Conservation (phyloP, 2,329 filamentous ascomycete genomes). For the Dryadomyces quercivorus region DNA sequence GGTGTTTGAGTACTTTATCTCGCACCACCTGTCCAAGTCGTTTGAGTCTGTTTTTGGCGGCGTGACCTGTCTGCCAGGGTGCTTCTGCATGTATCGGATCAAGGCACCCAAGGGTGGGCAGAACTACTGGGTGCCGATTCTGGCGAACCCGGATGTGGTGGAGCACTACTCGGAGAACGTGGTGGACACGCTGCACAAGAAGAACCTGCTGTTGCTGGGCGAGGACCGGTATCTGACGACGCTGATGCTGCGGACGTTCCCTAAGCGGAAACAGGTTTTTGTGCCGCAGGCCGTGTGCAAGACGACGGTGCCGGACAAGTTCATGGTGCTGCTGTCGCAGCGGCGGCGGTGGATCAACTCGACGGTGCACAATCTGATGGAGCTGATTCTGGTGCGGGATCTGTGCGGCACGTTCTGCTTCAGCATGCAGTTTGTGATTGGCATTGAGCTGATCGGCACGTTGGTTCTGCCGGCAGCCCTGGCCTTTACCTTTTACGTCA, state of each 20-base stretch:
- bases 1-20: conserved; percentile 99
- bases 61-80: conserved; percentile 95
- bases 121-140: conserved; percentile 98
- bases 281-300: conserved; percentile 98
- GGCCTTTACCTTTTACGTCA: conserved; percentile 90
- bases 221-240: conserved; percentile 95
- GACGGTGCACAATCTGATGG: conserved; percentile 97
- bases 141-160: conserved; percentile 95
- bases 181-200: conserved; percentile 95
- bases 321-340: conserved; percentile 86
- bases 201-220: conserved; percentile 82
- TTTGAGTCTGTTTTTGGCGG: conserved; percentile 98
- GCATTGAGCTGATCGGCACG: conserved; percentile 88
- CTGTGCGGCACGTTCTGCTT: conserved; percentile 99
- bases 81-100: conserved; percentile 99
- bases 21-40: conserved; percentile 89
- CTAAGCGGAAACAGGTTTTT: conserved; percentile 97
- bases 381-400: conserved; percentile 87
- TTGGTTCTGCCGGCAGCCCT: conserved; percentile 93
- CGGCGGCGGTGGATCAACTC: conserved; percentile 98
- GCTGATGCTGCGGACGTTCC: conserved; percentile 96
- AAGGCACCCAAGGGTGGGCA: conserved; percentile 96
- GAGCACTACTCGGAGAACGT: conserved; percentile 99
- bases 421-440: conserved; percentile 98
- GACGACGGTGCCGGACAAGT: conserved; percentile 87